phyloP scores from a whole-genome alignment of 352 stramenopile genomes.

The Phytophthora crassamura region DNA sequence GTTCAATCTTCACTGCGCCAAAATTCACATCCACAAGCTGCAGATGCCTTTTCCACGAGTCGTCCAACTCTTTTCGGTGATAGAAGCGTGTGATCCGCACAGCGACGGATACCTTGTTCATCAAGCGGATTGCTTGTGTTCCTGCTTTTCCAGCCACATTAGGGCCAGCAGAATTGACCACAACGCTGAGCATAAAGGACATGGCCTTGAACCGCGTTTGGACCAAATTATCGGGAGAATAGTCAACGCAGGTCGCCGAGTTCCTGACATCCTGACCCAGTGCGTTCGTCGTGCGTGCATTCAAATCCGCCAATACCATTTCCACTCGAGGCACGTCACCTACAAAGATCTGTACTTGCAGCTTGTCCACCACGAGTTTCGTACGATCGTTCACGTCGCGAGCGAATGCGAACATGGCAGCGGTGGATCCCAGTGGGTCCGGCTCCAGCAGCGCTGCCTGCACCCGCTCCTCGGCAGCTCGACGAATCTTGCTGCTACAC shows the following conservation, averaged over 20 bases:
- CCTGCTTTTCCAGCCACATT: background rate
- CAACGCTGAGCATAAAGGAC: constrained; percentile 58
- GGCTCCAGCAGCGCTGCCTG: constrained; percentile 53
- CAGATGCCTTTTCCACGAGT: constrained; percentile 59
- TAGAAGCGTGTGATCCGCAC: constrained; percentile 67
- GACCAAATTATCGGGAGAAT: constrained; percentile 64
- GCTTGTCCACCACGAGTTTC: constrained; percentile 55
- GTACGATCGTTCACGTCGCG: constrained; percentile 60
- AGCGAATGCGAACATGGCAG: constrained; percentile 64
- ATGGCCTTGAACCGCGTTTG: constrained; percentile 74
- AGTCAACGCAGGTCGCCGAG: constrained; percentile 58
- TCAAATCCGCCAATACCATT: constrained; percentile 47
- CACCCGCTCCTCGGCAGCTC: constrained; percentile 36
- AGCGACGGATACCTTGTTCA: constrained; percentile 54
- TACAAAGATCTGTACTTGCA: constrained; percentile 63
- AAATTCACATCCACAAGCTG: constrained; percentile 68
- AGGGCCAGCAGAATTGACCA: constrained; percentile 18
- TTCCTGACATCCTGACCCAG: constrained; percentile 75
- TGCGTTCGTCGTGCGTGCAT: constrained; percentile 67
- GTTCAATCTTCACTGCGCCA: constrained; percentile 52
- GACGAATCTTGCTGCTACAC: constrained; percentile 52
- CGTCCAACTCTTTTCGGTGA: constrained; percentile 43
- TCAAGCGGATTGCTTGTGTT: constrained; percentile 20
- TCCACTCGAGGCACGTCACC: constrained; percentile 41
- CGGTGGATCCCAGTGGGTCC: constrained; percentile 68